phyloP scores from a whole-genome alignment of 495 filamentous ascomycete genomes.

The Hyphodiscus hymeniophilus region DNA sequence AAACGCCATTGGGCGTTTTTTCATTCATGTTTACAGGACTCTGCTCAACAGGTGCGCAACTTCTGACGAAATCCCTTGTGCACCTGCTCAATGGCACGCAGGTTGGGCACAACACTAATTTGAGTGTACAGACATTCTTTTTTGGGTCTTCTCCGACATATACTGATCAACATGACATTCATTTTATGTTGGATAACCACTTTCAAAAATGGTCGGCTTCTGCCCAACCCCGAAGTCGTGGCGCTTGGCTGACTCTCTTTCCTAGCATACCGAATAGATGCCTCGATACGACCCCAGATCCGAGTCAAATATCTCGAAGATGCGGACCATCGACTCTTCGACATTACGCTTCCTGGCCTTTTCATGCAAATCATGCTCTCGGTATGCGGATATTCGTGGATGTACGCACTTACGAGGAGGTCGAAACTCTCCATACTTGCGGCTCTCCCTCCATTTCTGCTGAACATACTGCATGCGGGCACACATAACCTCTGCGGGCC shows the following conservation, averaged over 20 bases:
- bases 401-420: conserved; percentile 8
- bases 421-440: conserved; percentile 6
- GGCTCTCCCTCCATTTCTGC: conserved; percentile 3
- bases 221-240: neutral
- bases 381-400: conserved; percentile 7
- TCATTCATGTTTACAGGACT: conserved; percentile 10
- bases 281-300: conserved; percentile 9
- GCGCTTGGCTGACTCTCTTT: neutral
- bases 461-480: conserved; percentile 10
- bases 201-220: conserved; percentile 9
- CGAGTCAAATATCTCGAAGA: conserved; percentile 6
- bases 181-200: conserved; percentile 13
- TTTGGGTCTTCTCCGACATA: conserved; percentile 7
- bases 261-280: conserved; percentile 8
- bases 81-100: too few species aligned
- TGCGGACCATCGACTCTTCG: conserved; percentile 6
- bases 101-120: neutral
- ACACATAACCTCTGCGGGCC: conserved; percentile 7
- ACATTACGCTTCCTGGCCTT: conserved; percentile 3
- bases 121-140: conserved; percentile 5
- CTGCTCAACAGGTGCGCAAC: conserved; percentile 8
- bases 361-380: conserved; percentile 1
- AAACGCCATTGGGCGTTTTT: conserved; percentile 6
- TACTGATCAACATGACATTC: conserved; percentile 11
- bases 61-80: neutral